These are phyloP conservation scores for Fistulinella staudtii DNA, from an alignment of 1,284 basidiomycete species.

Conservation along the genomic window DNA sequence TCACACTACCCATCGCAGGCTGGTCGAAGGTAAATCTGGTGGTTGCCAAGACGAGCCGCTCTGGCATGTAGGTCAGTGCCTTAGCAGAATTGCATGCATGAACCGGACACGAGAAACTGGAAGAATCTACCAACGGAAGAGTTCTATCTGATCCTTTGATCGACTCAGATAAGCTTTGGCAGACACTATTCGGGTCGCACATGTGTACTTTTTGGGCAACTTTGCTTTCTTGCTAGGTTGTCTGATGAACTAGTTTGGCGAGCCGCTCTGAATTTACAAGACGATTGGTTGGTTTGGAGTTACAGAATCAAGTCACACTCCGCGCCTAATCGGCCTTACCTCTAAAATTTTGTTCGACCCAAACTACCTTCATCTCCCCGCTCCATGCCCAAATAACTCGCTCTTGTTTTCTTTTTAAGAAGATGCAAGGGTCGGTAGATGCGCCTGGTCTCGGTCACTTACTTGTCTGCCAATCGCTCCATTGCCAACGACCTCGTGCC, in stretches of 20 bases:
- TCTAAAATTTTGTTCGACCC: no score
- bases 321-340: no score
- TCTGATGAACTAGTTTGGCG: conserved; percentile 12
- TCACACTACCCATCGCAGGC: not conserved
- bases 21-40: no score
- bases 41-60: no score
- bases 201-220: conserved; percentile 2
- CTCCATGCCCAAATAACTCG: no score
- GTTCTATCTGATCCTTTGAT: not conserved
- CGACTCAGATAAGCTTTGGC: no score
- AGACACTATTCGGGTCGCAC: no score
- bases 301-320: not conserved
- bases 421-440: no score
- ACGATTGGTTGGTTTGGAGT: not conserved
- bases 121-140: conserved; percentile 1
- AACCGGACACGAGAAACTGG: no score
- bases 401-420: no score
- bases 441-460: no score
- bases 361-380: no score
- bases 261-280: not conserved
- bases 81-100: not conserved
- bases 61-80: not conserved
- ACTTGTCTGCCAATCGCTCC: not conserved
- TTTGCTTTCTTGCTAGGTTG: not conserved
- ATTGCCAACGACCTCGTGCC: conserved; percentile 6